Evolutionary conservation across 129 eudicot species (phyloP), one percentile per base, ranked within the genome.

Genomic region (Apium graveolens): DNA sequence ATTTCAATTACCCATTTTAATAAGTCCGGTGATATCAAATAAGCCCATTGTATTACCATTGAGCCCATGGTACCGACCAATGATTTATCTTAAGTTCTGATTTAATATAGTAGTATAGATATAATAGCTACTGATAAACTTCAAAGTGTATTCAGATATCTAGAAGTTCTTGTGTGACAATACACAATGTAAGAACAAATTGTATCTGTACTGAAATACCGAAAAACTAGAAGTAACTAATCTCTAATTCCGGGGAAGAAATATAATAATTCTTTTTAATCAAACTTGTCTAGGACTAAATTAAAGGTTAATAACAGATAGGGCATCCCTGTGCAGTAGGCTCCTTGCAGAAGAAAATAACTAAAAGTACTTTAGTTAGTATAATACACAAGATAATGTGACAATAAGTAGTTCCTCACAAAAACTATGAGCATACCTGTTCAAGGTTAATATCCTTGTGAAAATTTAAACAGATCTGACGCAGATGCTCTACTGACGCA

Each of bases 361-460:
- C 66, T 57, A n/a, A n/a, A n/a, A 55, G 65, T 55, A 26, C 31
- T 24, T 53, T 24, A 11, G 26, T 18, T 20, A 2, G 53, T 18
- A 55, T 24, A 57, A n/a, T 57, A n/a, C 13, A 57, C 6, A n/a
- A n/a, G 66, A n/a, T 10, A 10, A n/a, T 1, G 6, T 57, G 66
- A 57, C 16, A 70, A 70, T 38, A 42, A 70, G 21, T 46, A 70
- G 48, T 38, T 37, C 4, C 13, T 18, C n/a, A 20, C 3, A 26
- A 37, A 51, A 68, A 31, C 49, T n/a, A 20, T 24, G 29, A 29
- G 73, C 14, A 34, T 84, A 95, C 98, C 98, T 95, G 89, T 35
- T 86, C 90, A 70, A 83, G 90, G 39, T 81, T 83, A 53, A 95
- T 88, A 82, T 95, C 98, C 83, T 95, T 90, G 66, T 91, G 92